Base-by-base conservation (phyloP, 768 basidiomycete species). In the Ramaria rubella region DNA sequence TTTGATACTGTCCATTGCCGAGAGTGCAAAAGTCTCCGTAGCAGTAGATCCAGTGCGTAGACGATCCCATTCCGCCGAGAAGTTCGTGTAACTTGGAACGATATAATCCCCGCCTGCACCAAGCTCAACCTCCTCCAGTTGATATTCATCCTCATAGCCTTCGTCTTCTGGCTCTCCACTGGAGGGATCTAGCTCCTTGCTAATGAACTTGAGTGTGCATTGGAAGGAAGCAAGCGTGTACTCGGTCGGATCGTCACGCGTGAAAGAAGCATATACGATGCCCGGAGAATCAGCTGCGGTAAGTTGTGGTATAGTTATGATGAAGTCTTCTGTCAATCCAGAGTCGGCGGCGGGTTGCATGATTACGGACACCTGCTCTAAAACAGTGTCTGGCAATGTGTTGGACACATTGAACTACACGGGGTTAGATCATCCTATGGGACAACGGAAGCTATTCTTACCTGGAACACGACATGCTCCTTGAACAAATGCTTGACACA, bases 81-180 rank as follows among this genome's bases (percentile, higher is more conserved):
- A 98, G 23, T 90, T 89, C 11, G 83, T 84, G 65, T 97, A 98
- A 63, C 81, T 94, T n/a, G 96, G 95, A 38, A 94, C 75, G 65
- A 99, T 90, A 70, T 95, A 99, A 74, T 98, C 95, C 2, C 87
- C 86, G 29, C 87, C 89, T 11, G 91, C 94, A 58, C 87, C 85
- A 52, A 99, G 76, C 68, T 98, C 96, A 56, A 96, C 82, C 59
- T 98, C 96, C 70, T 99, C 96, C 42, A 97, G 75, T 70, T 92
- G 90, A 71, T 99, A 99, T 71, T 98, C 95, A 73, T 98, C 96
- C 67, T 94, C 90, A 70, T 98, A 99, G n/a, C 96, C 96, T 53
- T 96, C 94, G 61, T 90, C 92, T 71, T 99, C 96, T 8, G 96
- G 96, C 65, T 90, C 85, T 23, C 94, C 94, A 14, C 90, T 94